Evolutionary conservation across 768 basidiomycete species (phyloP).

Genomic region (Crepidotus variabilis): DNA sequence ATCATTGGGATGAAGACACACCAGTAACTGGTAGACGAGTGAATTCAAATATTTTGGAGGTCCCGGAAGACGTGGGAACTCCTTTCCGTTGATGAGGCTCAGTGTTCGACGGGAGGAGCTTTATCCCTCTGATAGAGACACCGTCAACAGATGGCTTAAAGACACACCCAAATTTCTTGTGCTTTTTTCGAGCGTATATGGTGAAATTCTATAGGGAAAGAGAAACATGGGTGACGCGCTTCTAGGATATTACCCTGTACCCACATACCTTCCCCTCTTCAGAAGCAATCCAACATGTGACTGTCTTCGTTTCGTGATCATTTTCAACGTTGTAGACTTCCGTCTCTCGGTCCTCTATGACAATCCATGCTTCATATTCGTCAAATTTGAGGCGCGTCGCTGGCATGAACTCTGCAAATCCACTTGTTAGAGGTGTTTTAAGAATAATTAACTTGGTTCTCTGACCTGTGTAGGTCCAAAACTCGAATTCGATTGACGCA

Average conservation of each 20-base stretch:
- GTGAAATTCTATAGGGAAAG: not conserved
- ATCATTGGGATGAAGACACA: not conserved
- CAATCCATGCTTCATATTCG: not conserved
- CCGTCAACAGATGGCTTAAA: not conserved
- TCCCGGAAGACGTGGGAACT: not conserved
- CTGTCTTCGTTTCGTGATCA: not conserved
- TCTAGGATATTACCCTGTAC: not conserved
- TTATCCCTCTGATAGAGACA: not conserved
- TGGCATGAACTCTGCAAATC: not conserved
- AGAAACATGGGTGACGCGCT: not conserved
- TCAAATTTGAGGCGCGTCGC: not conserved
- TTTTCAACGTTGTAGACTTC: not conserved
- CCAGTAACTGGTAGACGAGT: not conserved
- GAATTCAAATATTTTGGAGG: not conserved
- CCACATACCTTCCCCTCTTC: slow-evolving; percentile 2
- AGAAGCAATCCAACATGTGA: slow-evolving; percentile 4
- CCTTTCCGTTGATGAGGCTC: not conserved
- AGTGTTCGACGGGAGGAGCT: not conserved
- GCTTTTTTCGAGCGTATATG: not conserved
- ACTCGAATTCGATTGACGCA: too few relatives aligned
- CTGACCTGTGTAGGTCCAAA: too few relatives aligned
- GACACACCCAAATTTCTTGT: not conserved
- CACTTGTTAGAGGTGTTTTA: too few relatives aligned
- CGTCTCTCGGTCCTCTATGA: not conserved
- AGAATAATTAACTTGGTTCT: too few relatives aligned